A percentile compares a stretch with the other conserved stretches of the same genome.
These are phyloP conservation scores for Schizopora paradoxa DNA, from an alignment of 1,284 basidiomycete species.

Conservation along the genomic window DNA sequence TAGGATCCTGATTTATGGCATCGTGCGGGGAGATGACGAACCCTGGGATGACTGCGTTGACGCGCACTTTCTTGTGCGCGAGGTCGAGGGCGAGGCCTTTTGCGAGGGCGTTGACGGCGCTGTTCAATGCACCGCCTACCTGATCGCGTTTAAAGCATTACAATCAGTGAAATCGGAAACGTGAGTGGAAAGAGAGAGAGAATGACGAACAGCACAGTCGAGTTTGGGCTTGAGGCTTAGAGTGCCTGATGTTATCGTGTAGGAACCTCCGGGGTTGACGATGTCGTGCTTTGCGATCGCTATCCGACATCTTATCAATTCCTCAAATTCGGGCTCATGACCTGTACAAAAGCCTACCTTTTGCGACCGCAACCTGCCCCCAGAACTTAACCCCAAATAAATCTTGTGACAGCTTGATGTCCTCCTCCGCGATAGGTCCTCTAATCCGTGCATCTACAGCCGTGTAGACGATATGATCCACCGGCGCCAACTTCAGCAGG, in stretches of 20 bases:
- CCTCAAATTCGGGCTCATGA: background rate
- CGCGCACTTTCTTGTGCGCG: slow-evolving; percentile 3
- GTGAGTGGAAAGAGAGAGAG: background rate
- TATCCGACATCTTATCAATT: background rate
- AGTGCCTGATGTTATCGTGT: slow-evolving; percentile 2
- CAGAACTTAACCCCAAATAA: slow-evolving; percentile 10
- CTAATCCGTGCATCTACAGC: slow-evolving; percentile 5
- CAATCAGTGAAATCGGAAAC: background rate
- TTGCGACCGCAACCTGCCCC: slow-evolving; percentile 5
- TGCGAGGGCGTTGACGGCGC: slow-evolving; percentile 5
- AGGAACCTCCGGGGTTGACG: slow-evolving; percentile 5
- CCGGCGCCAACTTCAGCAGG: background rate
- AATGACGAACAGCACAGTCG: background rate
- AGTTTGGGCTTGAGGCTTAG: slow-evolving; percentile 6
- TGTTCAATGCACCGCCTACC: slow-evolving; percentile 4
- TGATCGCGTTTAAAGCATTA: background rate
- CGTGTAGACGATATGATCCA: slow-evolving; percentile 8
- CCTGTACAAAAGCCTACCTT: background rate
- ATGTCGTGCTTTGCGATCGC: slow-evolving; percentile 4
- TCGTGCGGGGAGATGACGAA: slow-evolving; percentile 2
- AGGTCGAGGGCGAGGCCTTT: slow-evolving; percentile 7
- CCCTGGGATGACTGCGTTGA: slow-evolving; percentile 4
- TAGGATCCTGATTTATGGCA: no score
- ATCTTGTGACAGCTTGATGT: slow-evolving; percentile 1
- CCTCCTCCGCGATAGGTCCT: slow-evolving; percentile 2